Base-by-base conservation (phyloP, 2,329 filamentous ascomycete genomes). In the Endothia cerciana region DNA sequence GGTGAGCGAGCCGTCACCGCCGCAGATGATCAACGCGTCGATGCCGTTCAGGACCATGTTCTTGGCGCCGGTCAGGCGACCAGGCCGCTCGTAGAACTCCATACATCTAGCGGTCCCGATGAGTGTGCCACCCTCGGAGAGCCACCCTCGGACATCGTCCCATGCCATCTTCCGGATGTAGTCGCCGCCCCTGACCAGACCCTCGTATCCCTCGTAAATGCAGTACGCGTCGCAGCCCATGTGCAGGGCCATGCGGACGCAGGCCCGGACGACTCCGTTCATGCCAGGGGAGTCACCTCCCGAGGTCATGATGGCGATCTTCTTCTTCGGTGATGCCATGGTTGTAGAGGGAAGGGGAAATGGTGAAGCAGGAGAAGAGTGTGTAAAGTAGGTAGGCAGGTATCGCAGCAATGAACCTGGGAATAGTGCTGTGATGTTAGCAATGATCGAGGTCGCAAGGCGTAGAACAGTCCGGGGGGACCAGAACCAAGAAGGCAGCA, bases 21-120 rank as follows among this genome's bases (percentile, higher is more conserved):
- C 95, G 77, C 94, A 98, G 76, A 99, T 96, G 73, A 99, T 91
- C 72, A 99, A 84, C 63, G 95, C 95, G 76, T 99, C 93, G 71
- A 99, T 98, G 75, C 95, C 95, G 71, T 92, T 89, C 68, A 93
- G 79, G 51, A 99, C 87, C 89, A 99, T 90, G 82, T 99, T 97
- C 84, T 94, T 97, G 66, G 95, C 95, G 1, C 93, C 95, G 63
- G 83, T 86, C 67, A 97, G 80, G 70, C 95, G 90, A 22, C 95
- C 95, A 38, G 89, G 82, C 57, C 95, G 90, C 78, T 97, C 91
- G 80, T 91, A 94, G 81, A 99, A 99, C 65, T 88, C 89, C 88
- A 91, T 92, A 82, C 94, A 97, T 69, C 95, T 87, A 65, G 95
- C 95, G 49, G 95, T 98, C 69, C 95, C 95, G 75, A 99, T 98